Conservation (phyloP, 306 rosid genomes). For the Abrus pulchellus region DNA sequence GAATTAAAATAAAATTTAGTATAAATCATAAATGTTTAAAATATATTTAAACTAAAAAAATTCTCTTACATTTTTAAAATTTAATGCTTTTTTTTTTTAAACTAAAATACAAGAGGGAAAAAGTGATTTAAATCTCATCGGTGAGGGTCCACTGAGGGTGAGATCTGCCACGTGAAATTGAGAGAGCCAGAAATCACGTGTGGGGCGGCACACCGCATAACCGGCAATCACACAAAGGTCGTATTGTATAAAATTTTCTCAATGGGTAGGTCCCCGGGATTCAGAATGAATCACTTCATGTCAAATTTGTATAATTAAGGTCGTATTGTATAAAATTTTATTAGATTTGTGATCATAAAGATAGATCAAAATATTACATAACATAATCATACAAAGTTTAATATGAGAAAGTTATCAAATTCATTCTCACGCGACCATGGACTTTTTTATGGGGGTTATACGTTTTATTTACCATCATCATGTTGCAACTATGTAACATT, state of each 20-base stretch:
- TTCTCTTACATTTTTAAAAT: background rate
- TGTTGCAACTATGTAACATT: background rate
- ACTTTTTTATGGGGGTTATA: slow-evolving; percentile 14
- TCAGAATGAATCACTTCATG: background rate
- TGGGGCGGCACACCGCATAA: slow-evolving; percentile 20
- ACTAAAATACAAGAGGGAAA: background rate
- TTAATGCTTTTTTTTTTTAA: background rate
- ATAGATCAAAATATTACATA: too few species aligned
- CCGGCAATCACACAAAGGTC: background rate
- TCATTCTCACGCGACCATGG: slow-evolving; percentile 3
- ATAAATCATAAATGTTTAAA: too few species aligned
- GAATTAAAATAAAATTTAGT: too few species aligned
- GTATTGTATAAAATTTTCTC: too few species aligned
- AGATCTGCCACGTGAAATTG: background rate
- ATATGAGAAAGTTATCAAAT: background rate
- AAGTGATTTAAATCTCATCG: too few species aligned
- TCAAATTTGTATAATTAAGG: too few species aligned
- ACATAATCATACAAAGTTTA: background rate
- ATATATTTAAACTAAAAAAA: too few species aligned
- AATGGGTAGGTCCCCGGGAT: slow-evolving; percentile 14
- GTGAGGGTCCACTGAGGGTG: background rate
- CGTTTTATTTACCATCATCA: background rate
- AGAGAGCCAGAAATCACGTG: slow-evolving; percentile 41
- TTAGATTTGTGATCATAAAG: too few species aligned
- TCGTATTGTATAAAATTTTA: too few species aligned